Percentiles rank a stretch among this genome's conserved stretches.
Conservation (phyloP, 164 flowering plant species). For the Hamamelis virginiana region DNA sequence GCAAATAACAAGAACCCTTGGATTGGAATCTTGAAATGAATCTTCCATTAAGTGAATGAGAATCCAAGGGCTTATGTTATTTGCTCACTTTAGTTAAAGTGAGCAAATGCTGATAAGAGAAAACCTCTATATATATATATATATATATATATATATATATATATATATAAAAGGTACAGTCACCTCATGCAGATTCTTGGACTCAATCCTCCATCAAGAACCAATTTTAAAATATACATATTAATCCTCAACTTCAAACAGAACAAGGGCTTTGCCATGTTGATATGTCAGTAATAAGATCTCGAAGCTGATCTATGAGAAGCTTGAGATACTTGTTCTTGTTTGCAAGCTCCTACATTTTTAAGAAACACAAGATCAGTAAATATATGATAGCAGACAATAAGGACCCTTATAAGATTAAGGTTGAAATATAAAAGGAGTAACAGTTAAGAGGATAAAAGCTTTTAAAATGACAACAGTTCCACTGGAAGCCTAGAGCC, state of each 20-base stretch:
- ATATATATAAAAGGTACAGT: neutral
- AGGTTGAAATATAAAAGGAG: neutral
- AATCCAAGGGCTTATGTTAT: too few species aligned
- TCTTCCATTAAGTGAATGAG: too few species aligned
- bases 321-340: constrained; percentile 65
- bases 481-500: neutral
- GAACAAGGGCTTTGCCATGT: constrained; percentile 92
- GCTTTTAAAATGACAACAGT: neutral
- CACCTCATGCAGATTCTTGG: neutral
- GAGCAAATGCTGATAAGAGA: too few species aligned
- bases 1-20: too few species aligned
- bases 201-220: neutral
- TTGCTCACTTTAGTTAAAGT: too few species aligned
- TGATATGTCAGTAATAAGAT: constrained; percentile 68
- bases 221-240: too few species aligned
- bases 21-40: too few species aligned
- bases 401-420: neutral
- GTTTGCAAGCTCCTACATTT: constrained; percentile 60
- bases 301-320: constrained; percentile 81
- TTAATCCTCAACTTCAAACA: constrained; percentile 26
- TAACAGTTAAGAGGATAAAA: neutral
- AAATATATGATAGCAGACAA: neutral
- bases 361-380: neutral
- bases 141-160: too few species aligned
- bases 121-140: too few species aligned